These are phyloP conservation scores for Fusarium nodosum DNA, from an alignment of 2,329 filamentous ascomycete species.

Conservation along the genomic window DNA sequence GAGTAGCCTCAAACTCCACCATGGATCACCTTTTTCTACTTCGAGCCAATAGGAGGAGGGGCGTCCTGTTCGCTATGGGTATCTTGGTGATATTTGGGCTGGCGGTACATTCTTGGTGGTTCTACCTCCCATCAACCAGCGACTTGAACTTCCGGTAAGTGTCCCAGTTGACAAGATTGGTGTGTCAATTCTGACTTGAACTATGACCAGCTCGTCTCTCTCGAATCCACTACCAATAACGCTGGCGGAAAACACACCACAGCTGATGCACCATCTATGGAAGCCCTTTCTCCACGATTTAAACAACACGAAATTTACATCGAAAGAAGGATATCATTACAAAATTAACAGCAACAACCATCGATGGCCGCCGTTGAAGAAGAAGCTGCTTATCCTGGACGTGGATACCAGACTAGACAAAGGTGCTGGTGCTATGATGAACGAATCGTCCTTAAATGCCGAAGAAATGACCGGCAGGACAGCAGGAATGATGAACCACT, in stretches of 20 bases:
- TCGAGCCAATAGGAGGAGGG: conserved; percentile 16
- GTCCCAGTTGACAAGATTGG: rapidly evolving
- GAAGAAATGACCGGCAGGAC: conserved; percentile 39
- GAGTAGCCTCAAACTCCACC: background rate
- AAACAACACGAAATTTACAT: conserved; percentile 3
- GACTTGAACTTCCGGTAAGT: conserved; percentile 15
- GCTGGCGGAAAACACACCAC: conserved; percentile 14
- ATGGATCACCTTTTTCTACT: conserved; percentile 15
- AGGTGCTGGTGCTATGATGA: conserved; percentile 36
- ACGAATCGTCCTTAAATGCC: conserved; percentile 20
- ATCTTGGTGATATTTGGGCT: conserved; percentile 17
- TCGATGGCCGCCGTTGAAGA: conserved; percentile 33
- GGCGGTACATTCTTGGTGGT: conserved; percentile 10
- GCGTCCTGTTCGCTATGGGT: conserved; percentile 18
- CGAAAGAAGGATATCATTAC: conserved; percentile 37
- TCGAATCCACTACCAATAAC: background rate
- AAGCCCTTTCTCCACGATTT: conserved; percentile 40
- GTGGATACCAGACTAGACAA: conserved; percentile 36
- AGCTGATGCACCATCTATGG: conserved; percentile 31
- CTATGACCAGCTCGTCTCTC: background rate
- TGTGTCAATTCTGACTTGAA: background rate
- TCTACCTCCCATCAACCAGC: conserved; percentile 13
- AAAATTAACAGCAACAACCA: conserved; percentile 14
- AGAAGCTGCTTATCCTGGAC: conserved; percentile 44
- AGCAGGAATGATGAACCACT: conserved; percentile 42